Conservation (phyloP, 1,284 basidiomycete genomes). For the Rhizoctonia solani region DNA sequence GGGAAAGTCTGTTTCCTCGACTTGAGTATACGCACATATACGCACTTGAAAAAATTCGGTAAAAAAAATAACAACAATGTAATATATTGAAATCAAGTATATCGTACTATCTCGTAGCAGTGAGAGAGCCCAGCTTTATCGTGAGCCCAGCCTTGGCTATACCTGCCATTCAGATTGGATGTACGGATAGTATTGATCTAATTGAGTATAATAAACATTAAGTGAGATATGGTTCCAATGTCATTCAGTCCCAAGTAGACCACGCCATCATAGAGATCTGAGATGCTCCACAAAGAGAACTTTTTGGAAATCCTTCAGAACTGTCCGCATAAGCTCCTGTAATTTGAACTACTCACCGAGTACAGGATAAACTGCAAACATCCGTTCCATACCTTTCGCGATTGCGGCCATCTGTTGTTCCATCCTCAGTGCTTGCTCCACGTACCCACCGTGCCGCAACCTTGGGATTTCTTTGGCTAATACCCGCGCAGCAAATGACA, state of each 20-base stretch:
- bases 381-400: background rate
- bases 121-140: too few relatives aligned
- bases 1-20: background rate
- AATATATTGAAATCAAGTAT: background rate
- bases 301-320: too few relatives aligned
- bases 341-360: background rate
- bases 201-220: too few relatives aligned
- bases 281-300: too few relatives aligned
- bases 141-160: too few relatives aligned
- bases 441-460: background rate
- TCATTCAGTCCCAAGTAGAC: too few relatives aligned
- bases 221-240: too few relatives aligned
- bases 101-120: too few relatives aligned
- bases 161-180: too few relatives aligned
- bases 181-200: too few relatives aligned
- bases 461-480: background rate
- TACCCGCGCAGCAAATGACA: background rate
- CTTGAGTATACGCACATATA: background rate
- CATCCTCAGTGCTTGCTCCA: background rate
- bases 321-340: too few relatives aligned
- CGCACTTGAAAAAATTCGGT: background rate
- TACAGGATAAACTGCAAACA: background rate
- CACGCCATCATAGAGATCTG: too few relatives aligned
- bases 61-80: background rate
- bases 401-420: conserved; percentile 4